phyloP scores from a whole-genome alignment of 805 yeast species.

The Lipomyces spencermartinsiae region DNA sequence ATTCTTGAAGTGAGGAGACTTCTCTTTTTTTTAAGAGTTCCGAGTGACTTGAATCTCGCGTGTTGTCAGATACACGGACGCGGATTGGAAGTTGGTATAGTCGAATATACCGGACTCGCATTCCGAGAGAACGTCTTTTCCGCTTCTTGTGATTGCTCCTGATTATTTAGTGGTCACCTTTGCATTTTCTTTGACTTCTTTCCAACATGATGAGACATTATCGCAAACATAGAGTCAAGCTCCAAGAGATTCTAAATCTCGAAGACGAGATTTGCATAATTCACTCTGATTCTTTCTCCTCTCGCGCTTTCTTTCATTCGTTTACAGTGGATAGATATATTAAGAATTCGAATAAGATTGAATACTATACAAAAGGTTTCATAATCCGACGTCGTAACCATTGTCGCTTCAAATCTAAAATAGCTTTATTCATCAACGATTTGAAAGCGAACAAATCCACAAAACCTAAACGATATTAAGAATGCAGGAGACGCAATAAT shows the following conservation, averaged over 20 bases:
- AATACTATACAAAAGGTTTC: background rate
- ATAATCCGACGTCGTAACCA: background rate
- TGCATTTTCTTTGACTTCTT: background rate
- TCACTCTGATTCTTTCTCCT: slow-evolving; percentile 26
- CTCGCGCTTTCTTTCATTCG: background rate
- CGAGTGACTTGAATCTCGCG: slow-evolving; percentile 19
- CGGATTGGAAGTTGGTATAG: slow-evolving; percentile 31
- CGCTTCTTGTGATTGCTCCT: background rate
- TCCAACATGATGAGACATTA: slow-evolving; percentile 42
- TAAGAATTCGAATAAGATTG: background rate
- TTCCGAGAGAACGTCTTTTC: background rate
- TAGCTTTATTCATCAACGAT: background rate
- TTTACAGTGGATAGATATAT: background rate
- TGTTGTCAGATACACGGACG: background rate
- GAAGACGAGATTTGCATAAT: slow-evolving; percentile 32
- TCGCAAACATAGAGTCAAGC: slow-evolving; percentile 48
- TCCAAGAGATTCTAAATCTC: slow-evolving; percentile 40
- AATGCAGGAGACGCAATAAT: background rate
- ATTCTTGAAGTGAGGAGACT: slow-evolving; percentile 41
- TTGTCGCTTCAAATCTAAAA: background rate
- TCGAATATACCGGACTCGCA: slow-evolving; percentile 41
- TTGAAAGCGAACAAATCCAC: background rate
- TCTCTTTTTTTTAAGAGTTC: slow-evolving; percentile 30
- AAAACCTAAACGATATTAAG: background rate
- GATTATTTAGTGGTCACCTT: background rate